phyloP scores from a whole-genome alignment of 2,329 filamentous ascomycete genomes.

The Colletotrichum musae region DNA sequence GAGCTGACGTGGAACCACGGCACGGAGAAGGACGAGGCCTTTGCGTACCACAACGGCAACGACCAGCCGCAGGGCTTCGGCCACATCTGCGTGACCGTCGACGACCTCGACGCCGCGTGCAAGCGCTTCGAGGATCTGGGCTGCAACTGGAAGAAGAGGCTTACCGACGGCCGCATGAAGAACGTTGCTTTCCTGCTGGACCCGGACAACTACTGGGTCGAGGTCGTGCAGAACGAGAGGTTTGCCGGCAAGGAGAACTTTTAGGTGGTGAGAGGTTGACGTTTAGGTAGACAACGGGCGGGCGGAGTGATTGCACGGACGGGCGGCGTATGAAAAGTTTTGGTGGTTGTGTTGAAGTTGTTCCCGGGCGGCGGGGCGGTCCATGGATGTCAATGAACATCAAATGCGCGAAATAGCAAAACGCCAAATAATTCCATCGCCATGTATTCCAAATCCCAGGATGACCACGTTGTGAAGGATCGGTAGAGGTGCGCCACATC shows the following conservation, averaged over 20 bases:
- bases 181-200: slow-evolving; percentile 93
- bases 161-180: slow-evolving; percentile 94
- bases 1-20: slow-evolving; percentile 90
- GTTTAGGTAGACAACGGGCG: slow-evolving; percentile 13
- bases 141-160: slow-evolving; percentile 93
- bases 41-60: slow-evolving; percentile 95
- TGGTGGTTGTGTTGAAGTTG: slow-evolving; percentile 15
- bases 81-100: slow-evolving; percentile 90
- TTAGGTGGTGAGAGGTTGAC: slow-evolving; percentile 48
- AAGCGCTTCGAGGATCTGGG: slow-evolving; percentile 85
- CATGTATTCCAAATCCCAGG: neutral
- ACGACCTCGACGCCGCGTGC: slow-evolving; percentile 91
- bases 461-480: too few species aligned
- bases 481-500: too few species aligned
- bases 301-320: slow-evolving; percentile 3
- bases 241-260: slow-evolving; percentile 69
- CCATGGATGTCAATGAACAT: too few species aligned
- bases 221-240: slow-evolving; percentile 84
- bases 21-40: slow-evolving; percentile 87
- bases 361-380: neutral
- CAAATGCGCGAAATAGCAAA: neutral
- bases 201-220: slow-evolving; percentile 89
- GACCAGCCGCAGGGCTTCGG: slow-evolving; percentile 93
- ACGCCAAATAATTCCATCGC: neutral
- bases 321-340: slow-evolving; percentile 12